Conservation (phyloP, 2,329 filamentous ascomycete species). For the Fusarium protoensiforme region DNA sequence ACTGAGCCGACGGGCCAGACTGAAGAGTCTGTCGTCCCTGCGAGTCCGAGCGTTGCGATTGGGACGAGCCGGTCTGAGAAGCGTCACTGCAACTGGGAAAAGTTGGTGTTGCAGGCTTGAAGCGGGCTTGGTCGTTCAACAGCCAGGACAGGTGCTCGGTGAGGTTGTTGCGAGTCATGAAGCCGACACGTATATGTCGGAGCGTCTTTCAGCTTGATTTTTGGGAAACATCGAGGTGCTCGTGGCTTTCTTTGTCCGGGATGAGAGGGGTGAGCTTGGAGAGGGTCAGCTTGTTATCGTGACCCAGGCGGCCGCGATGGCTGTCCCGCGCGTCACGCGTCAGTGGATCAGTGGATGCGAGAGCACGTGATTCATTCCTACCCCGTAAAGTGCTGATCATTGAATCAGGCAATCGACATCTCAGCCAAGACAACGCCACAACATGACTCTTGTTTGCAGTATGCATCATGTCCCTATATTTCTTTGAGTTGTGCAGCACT, state of each 20-base stretch:
- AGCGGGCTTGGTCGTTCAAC: constrained; percentile 58
- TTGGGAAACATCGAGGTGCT: constrained; percentile 39
- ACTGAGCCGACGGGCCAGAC: background rate
- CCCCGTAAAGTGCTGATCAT: constrained; percentile 2
- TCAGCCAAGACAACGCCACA: background rate
- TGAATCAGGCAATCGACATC: constrained; percentile 11
- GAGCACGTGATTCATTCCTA: constrained; percentile 38
- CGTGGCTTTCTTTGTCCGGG: constrained; percentile 10
- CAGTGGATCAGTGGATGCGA: constrained; percentile 48
- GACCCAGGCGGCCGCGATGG: constrained; percentile 21
- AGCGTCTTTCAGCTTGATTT: constrained; percentile 34
- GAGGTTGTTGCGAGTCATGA: constrained; percentile 73
- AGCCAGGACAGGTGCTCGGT: constrained; percentile 68
- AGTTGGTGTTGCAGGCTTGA: constrained; percentile 53
- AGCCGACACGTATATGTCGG: constrained; percentile 49
- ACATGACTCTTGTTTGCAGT: background rate
- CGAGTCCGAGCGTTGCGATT: constrained; percentile 37
- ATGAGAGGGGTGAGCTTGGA: constrained; percentile 17
- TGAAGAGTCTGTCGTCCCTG: constrained; percentile 7
- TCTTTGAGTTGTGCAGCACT: background rate
- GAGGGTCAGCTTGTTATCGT: constrained; percentile 38
- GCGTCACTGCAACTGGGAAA: constrained; percentile 48
- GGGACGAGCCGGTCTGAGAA: constrained; percentile 38
- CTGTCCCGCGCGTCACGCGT: constrained; percentile 46
- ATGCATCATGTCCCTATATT: background rate